phyloP scores from a whole-genome alignment of 73 alveolate genomes.

The Paramecium biaurelia region DNA sequence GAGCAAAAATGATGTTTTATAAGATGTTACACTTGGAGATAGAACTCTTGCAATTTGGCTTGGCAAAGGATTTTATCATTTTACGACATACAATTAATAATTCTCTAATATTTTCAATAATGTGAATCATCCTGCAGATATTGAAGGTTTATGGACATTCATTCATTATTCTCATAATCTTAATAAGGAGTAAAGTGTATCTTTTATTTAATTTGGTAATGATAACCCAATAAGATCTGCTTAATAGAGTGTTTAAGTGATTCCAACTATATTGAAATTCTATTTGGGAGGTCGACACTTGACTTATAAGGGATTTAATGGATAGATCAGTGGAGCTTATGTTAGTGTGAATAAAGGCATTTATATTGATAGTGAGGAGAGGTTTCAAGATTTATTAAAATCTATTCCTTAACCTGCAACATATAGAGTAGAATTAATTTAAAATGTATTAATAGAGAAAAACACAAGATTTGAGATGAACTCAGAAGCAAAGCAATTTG shows the following conservation, averaged over 20 bases:
- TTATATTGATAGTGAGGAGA: not conserved
- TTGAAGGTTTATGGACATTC: constrained; percentile 62
- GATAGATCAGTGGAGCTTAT: not conserved
- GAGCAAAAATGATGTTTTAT: not conserved
- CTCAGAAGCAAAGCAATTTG: not conserved
- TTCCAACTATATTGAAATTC: not conserved
- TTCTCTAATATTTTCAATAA: not conserved
- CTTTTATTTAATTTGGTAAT: not conserved
- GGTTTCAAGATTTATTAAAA: not conserved
- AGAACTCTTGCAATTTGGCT: constrained; percentile 35
- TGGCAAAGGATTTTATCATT: constrained; percentile 57
- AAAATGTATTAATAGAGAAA: not conserved
- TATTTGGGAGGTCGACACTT: constrained; percentile 11
- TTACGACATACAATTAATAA: not conserved
- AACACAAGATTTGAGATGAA: not conserved
- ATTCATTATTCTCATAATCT: constrained; percentile 17
- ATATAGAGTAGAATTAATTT: not conserved
- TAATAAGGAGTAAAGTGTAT: not conserved
- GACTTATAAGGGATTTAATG: not conserved
- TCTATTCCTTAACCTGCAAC: not conserved
- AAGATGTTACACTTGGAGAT: not conserved
- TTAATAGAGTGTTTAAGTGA: not conserved
- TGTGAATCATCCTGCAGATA: constrained; percentile 53
- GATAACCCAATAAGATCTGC: not conserved
- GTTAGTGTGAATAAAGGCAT: constrained; percentile 10